These are phyloP conservation scores for Prunus persica DNA, from an alignment of 306 rosid genomes.

Conservation along the genomic window DNA sequence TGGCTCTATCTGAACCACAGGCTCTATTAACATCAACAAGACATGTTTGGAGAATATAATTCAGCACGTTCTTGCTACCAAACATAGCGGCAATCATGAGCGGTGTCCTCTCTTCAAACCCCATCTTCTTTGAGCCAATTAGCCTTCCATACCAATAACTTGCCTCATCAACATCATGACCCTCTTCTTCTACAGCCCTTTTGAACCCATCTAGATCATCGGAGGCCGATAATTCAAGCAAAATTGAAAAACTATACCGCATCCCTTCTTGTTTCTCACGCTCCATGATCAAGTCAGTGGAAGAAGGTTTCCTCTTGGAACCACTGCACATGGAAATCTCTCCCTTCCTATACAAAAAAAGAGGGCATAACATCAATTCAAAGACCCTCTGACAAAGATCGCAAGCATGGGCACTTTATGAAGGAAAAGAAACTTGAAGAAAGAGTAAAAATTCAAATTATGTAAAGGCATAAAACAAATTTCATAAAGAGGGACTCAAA, in stretches of 20 bases:
- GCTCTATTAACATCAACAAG: constrained; percentile 55
- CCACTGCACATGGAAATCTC: constrained; percentile 63
- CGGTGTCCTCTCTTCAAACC: constrained; percentile 73
- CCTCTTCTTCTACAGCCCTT: constrained; percentile 58
- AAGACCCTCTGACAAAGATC: background rate
- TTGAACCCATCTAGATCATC: constrained; percentile 59
- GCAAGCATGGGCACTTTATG: background rate
- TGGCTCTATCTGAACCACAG: constrained; percentile 62
- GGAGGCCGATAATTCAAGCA: constrained; percentile 61
- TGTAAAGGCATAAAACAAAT: background rate
- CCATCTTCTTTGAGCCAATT: constrained; percentile 58
- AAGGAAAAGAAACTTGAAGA: background rate
- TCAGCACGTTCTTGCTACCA: constrained; percentile 63
- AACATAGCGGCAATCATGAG: constrained; percentile 84
- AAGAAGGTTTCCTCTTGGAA: constrained; percentile 50
- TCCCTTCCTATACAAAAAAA: constrained; percentile 16
- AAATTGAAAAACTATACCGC: constrained; percentile 30
- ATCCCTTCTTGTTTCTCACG: constrained; percentile 38
- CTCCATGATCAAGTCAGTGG: constrained; percentile 48
- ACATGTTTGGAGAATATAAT: constrained; percentile 50
- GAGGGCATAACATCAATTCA: background rate
- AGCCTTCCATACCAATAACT: constrained; percentile 80
- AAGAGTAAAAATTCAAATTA: background rate
- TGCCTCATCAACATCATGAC: constrained; percentile 48
- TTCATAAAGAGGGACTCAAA: background rate